phyloP scores from a whole-genome alignment of 2,329 filamentous ascomycete species.

The Colletotrichum orchidophilum region DNA sequence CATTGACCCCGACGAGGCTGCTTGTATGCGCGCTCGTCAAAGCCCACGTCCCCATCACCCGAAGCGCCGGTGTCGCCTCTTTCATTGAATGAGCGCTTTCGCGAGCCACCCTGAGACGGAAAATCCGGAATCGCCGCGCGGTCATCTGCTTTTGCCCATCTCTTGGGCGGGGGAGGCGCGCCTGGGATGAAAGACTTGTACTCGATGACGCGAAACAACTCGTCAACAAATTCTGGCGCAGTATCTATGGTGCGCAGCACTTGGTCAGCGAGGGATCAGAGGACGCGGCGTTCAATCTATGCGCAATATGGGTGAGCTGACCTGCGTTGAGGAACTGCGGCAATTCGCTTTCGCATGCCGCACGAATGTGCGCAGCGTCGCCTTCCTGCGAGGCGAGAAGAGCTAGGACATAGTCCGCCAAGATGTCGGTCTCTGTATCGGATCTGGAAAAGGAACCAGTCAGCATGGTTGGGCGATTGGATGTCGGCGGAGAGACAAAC shows the following conservation, averaged over 20 bases:
- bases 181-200: conserved; percentile 70
- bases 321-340: conserved; percentile 79
- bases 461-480: neutral
- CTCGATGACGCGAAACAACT: conserved; percentile 73
- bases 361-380: conserved; percentile 68
- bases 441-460: conserved; percentile 59
- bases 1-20: conserved; percentile 64
- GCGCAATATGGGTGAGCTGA: conserved; percentile 40
- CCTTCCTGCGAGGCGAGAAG: conserved; percentile 75
- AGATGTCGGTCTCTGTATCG: conserved; percentile 82
- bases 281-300: neutral
- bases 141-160: conserved; percentile 30
- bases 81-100: conserved; percentile 49
- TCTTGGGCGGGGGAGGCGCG: conserved; percentile 52
- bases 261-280: neutral
- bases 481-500: conserved; percentile 11
- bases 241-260: conserved; percentile 1
- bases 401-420: conserved; percentile 86
- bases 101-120: conserved; percentile 37
- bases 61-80: conserved; percentile 34
- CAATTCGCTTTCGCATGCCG: conserved; percentile 76
- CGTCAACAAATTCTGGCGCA: conserved; percentile 57
- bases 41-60: conserved; percentile 38
- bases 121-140: conserved; percentile 25
- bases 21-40: conserved; percentile 62